phyloP scores from a whole-genome alignment of 2,329 filamentous ascomycete genomes.

The Fusarium udum region DNA sequence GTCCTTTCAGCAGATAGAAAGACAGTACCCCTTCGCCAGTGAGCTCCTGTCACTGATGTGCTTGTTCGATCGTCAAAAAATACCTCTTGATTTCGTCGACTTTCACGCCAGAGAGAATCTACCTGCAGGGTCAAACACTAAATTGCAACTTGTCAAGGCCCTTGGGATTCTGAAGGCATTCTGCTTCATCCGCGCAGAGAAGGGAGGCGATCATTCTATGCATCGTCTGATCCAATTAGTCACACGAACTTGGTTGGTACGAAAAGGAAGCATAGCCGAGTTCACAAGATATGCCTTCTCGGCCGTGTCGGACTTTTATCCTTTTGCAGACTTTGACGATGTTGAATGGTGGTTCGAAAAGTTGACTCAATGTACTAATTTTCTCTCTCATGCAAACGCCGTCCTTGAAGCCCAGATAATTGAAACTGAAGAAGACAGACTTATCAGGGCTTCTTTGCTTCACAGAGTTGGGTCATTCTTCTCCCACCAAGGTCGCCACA shows the following conservation, averaged over 20 bases:
- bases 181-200: slow-evolving; percentile 40
- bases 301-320: slow-evolving; percentile 34
- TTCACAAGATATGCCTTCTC: slow-evolving; percentile 37
- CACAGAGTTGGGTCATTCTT: slow-evolving; percentile 7
- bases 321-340: slow-evolving; percentile 26
- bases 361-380: too few relatives aligned
- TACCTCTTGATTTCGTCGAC: slow-evolving; percentile 38
- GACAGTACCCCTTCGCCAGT: slow-evolving; percentile 34
- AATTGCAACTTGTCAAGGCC: background rate
- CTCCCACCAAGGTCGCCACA: background rate
- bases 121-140: fast-evolving
- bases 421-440: slow-evolving; percentile 10
- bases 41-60: slow-evolving; percentile 48
- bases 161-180: slow-evolving; percentile 42
- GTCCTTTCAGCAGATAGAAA: slow-evolving; percentile 48
- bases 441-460: slow-evolving; percentile 18
- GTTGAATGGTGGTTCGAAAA: background rate
- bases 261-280: background rate
- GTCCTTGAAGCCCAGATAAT: slow-evolving; percentile 25
- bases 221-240: slow-evolving; percentile 50
- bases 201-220: slow-evolving; percentile 37
- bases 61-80: slow-evolving; percentile 44
- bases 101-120: background rate
- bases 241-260: slow-evolving; percentile 43
- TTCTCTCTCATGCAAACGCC: slow-evolving; percentile 38